Base-by-base conservation (phyloP, 495 filamentous ascomycete species). In the Amniculicola lignicola region DNA sequence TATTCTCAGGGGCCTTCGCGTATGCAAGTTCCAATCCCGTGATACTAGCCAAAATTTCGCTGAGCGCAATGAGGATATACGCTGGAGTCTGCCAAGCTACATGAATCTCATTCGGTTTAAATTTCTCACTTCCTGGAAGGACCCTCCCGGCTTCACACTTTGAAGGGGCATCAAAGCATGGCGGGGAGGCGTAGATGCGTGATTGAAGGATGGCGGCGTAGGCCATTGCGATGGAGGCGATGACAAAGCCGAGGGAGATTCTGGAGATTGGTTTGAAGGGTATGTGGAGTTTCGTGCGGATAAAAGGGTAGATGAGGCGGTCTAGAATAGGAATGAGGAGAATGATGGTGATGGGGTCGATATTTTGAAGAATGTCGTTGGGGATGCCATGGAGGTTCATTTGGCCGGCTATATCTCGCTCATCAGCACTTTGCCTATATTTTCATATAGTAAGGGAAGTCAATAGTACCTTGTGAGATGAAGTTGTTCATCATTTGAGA, bases 1-100 rank as follows among this genome's bases (percentile, higher is more conserved):
- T 88, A 68, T 84, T 88, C 55, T 73, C 75, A 3, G 88, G 88
- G 0, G 88, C 87, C 69, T 91, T 88, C 59, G 81, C 84, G 67
- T 82, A 90, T 6, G 87, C 88, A 52, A 90, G 87, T 58, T 83
- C 80, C n/a, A 62, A 60, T 23, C 56, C 69, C 52, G 57, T 69
- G 59, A 87, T 77, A 36, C 75, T 80, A 0, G 84, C 83, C 51
- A 88, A 75, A 53, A 88, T 85, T 69, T 88, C 86, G 15, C 80
- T 81, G 5, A 88, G 68, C 54, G 77, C 86, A 49, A 86, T 79
- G 19, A 89, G 61, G 21, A 60, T 46, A 35, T 64, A 62, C 3
- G 60, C 54, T 7, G 64, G 64, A 3, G 60, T 31, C 25, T 69
- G 67, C 46, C 51, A 57, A 12, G 57, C 62, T 18, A 61, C 58